phyloP scores from a whole-genome alignment of 1,284 basidiomycete species.

The Pseudozyma sp. region DNA sequence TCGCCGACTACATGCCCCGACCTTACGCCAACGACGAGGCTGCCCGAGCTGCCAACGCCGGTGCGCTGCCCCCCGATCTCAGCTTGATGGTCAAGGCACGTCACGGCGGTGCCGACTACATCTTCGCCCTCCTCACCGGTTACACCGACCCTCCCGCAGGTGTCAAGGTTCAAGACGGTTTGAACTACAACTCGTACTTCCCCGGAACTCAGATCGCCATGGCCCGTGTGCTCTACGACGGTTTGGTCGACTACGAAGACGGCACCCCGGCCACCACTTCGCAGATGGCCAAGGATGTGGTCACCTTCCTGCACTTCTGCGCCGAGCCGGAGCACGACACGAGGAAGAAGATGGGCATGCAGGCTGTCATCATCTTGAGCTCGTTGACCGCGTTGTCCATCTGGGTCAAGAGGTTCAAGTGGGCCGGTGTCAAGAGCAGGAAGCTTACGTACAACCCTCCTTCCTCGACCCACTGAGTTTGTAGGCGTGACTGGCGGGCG shows the following conservation, averaged over 20 bases:
- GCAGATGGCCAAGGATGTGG: constrained; percentile 99
- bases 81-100: constrained; percentile 98
- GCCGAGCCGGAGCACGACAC: constrained; percentile 97
- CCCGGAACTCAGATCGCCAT: constrained; percentile 84
- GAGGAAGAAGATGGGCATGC: constrained; percentile 92
- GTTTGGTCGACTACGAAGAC: constrained; percentile 68
- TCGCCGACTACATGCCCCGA: constrained; percentile 93
- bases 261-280: constrained; percentile 95
- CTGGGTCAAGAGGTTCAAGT: constrained; percentile 66
- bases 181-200: constrained; percentile 70
- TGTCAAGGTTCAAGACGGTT: constrained; percentile 83
- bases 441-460: constrained; percentile 65
- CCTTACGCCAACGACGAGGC: constrained; percentile 99
- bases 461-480: constrained; percentile 26
- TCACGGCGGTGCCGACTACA: constrained; percentile 95
- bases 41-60: constrained; percentile 90
- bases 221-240: constrained; percentile 96
- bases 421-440: constrained; percentile 61
- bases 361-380: constrained; percentile 62
- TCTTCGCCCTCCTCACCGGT: constrained; percentile 96
- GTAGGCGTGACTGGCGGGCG: background rate
- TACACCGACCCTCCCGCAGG: constrained; percentile 97
- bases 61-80: constrained; percentile 96
- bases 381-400: constrained; percentile 56
- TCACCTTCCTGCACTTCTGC: constrained; percentile 80